Conservation (phyloP, 2,329 filamentous ascomycete genomes). For the Plenodomus biglobosus region DNA sequence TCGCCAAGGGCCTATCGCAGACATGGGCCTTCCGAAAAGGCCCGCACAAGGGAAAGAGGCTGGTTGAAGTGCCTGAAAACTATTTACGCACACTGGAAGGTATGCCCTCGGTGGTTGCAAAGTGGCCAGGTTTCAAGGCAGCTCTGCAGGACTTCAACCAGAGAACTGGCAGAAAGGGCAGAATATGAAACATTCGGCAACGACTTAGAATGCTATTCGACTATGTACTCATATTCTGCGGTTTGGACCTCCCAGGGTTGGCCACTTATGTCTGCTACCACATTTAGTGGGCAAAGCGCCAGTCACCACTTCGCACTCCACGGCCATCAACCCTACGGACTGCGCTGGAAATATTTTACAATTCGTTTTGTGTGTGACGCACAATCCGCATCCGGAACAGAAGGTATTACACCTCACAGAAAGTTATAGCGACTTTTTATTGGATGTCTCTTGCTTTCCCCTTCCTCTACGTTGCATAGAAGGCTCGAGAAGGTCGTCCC, state of each 20-base stretch:
- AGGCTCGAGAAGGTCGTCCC: not conserved
- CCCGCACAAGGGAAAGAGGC: conserved; percentile 10
- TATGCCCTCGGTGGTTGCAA: conserved; percentile 17
- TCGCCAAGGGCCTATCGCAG: conserved; percentile 1
- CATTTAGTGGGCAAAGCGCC: not conserved
- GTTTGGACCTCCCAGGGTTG: too few relatives aligned
- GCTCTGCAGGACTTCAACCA: conserved; percentile 23
- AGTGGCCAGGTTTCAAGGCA: conserved; percentile 21
- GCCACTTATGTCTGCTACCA: too few relatives aligned
- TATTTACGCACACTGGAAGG: conserved; percentile 24
- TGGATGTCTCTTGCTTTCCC: too few relatives aligned
- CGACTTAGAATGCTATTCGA: not conserved
- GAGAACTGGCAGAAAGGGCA: conserved; percentile 21
- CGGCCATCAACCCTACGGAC: too few relatives aligned
- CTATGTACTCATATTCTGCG: too few relatives aligned
- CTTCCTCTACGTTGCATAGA: not conserved
- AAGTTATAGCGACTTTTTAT: too few relatives aligned
- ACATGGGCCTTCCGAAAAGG: conserved; percentile 10
- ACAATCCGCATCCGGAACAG: too few relatives aligned
- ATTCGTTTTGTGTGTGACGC: too few relatives aligned
- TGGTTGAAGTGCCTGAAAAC: conserved; percentile 21
- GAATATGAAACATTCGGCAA: conserved; percentile 1
- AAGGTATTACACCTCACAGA: too few relatives aligned
- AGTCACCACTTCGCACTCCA: too few relatives aligned
- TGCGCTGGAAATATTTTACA: too few relatives aligned